Evolutionary conservation across 1,139 yeast species (phyloP), one percentile per base, ranked within the genome.

Genomic region (Debaryomyces udenii): DNA sequence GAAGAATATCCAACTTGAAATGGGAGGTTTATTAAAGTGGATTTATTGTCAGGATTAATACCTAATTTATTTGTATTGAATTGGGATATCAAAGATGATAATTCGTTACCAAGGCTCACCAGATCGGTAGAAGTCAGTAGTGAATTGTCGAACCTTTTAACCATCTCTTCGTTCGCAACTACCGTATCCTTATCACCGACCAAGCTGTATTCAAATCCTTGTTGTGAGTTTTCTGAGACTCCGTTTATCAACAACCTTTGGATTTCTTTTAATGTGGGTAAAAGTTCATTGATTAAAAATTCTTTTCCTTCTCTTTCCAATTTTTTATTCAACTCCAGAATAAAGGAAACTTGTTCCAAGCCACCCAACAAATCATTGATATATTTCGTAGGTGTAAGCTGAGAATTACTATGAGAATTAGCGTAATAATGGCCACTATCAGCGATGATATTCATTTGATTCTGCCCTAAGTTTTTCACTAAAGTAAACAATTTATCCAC

Each of bases 341-440:
- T 70, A 47, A 88, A 82, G 52, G 80, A 77, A 22, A 91, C 77
- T 55, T 91, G 96, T 27, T 78, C 79, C 45, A 93, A 68, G 15
- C 99, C 99, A 26, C 77, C 67, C 10, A 89, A 64, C 9, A 69
- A 53, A 53, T 93, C 96, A 40, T 74, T 70, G 15, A 90, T 70
- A 9, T 81, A 72, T 42, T 80, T 81, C 13, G 81, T 72, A 1
- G 79, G 68, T 1, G 89, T 79, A 9, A 89, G 66, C 28, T 80
- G 76, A 0, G 96, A 77, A 30, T 79, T 71, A 3, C 96, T 83
- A 51, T 70, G 80, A 4, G 82, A 74, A 50, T 82, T 76, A 2
- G 98, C 96, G 63, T 76, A 91, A 2, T 85, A 72, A 57, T 93
- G 98, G 1, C 99, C 99, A 38, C 86, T 72, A 46, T 91, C 95